These are phyloP conservation scores for Globisporangium megalacanthum DNA, from an alignment of 352 stramenopile species.

Conservation along the genomic window DNA sequence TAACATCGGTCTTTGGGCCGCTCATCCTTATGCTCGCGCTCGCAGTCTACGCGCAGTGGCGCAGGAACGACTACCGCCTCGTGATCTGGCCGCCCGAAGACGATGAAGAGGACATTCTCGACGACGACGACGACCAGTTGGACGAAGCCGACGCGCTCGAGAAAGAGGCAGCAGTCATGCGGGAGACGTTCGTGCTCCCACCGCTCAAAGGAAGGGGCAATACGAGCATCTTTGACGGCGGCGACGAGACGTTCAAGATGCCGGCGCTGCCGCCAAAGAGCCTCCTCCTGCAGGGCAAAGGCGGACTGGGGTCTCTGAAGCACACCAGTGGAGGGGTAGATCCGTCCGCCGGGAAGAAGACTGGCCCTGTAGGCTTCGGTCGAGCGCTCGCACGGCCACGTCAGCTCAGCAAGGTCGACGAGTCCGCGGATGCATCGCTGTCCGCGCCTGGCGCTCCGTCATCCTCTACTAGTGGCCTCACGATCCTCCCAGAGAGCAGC, in stretches of 20 bases:
- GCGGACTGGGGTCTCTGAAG: slow-evolving; percentile 9
- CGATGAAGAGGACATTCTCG: slow-evolving; percentile 73
- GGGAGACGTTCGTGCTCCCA: slow-evolving; percentile 73
- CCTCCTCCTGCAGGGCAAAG: slow-evolving; percentile 17
- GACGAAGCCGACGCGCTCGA: slow-evolving; percentile 66
- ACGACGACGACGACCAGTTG: slow-evolving; percentile 69
- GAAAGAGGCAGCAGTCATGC: slow-evolving; percentile 69
- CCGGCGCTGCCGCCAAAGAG: slow-evolving; percentile 56
- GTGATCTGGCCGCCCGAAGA: slow-evolving; percentile 80
- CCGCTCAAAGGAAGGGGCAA: slow-evolving; percentile 58
- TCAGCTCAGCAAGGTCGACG: slow-evolving; percentile 6
- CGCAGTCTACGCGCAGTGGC: slow-evolving; percentile 71
- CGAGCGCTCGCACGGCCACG: neutral
- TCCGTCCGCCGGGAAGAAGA: neutral
- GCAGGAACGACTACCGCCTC: slow-evolving; percentile 78
- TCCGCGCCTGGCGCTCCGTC: neutral
- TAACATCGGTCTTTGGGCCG: slow-evolving; percentile 67
- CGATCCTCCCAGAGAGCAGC: neutral
- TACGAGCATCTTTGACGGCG: slow-evolving; percentile 47
- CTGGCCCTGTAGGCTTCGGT: neutral
- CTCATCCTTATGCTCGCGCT: slow-evolving; percentile 75
- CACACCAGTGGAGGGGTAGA: neutral
- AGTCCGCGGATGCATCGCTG: neutral
- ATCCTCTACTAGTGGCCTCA: neutral
- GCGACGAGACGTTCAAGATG: slow-evolving; percentile 79